Percentiles rank a stretch among this genome's conserved stretches.
Evolutionary conservation across 305 asterid genomes (phyloP).

Genomic region (Fraxinus floribunda): DNA sequence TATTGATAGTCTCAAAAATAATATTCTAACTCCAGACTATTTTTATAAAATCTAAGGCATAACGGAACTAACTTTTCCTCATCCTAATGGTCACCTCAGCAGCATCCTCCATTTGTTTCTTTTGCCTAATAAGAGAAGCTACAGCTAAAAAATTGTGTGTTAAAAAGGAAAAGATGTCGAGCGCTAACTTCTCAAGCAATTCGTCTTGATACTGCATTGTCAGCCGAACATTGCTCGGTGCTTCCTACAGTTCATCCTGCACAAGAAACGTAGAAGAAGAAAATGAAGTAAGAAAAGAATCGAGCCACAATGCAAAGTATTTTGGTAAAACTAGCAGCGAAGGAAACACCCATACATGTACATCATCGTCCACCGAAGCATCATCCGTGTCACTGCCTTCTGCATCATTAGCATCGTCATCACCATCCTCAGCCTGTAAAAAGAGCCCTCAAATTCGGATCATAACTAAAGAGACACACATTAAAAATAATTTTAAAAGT

Average conservation of each 20-base stretch:
- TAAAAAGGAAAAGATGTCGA: slow-evolving; percentile 8
- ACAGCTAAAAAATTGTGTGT: slow-evolving; percentile 22
- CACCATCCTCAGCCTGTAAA: slow-evolving; percentile 46
- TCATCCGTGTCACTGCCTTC: slow-evolving; percentile 2
- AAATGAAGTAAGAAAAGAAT: neutral
- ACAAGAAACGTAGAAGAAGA: neutral
- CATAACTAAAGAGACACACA: neutral
- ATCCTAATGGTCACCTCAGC: neutral
- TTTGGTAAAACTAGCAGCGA: no score
- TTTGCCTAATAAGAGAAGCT: slow-evolving; percentile 28
- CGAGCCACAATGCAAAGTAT: no score
- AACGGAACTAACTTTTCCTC: neutral
- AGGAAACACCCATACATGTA: slow-evolving; percentile 1
- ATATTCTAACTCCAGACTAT: neutral
- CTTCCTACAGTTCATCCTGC: slow-evolving; percentile 50
- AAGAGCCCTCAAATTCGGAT: neutral
- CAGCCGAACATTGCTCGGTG: neutral
- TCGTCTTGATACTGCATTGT: neutral
- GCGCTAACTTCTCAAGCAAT: neutral
- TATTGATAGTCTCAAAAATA: no score
- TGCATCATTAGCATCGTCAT: slow-evolving; percentile 28
- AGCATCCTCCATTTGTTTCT: slow-evolving; percentile 28
- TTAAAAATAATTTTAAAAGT: neutral
- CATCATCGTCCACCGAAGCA: slow-evolving; percentile 30
- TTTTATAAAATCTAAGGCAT: neutral